Percentiles rank a stretch among this genome's conserved stretches.
Evolutionary conservation across 2,329 filamentous ascomycete species (phyloP).

Genomic region (Penicillium sp.): DNA sequence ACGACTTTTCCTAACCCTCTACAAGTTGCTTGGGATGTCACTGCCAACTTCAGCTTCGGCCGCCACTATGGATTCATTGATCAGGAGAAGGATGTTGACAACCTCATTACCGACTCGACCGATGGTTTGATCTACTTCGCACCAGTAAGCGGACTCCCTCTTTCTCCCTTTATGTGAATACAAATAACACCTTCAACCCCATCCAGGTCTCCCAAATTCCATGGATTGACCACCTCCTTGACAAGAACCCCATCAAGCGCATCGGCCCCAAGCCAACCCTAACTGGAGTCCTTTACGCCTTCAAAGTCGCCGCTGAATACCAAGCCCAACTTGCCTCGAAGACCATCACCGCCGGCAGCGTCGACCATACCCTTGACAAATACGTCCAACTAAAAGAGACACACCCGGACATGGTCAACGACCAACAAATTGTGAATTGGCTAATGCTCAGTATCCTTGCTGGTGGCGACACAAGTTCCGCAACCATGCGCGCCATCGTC

Average conservation of each 20-base stretch:
- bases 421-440: constrained; percentile 39
- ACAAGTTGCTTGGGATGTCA: constrained; percentile 25
- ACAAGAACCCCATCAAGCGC: constrained; percentile 30
- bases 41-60: constrained; percentile 22
- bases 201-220: constrained; percentile 24
- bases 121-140: constrained; percentile 26
- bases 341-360: constrained; percentile 6
- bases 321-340: constrained; percentile 16
- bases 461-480: constrained; percentile 41
- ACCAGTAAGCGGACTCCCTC: constrained; percentile 4
- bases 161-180: background rate
- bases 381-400: constrained; percentile 42
- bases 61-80: constrained; percentile 27
- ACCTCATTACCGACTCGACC: constrained; percentile 22
- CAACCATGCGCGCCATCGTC: constrained; percentile 30
- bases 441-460: constrained; percentile 36
- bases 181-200: background rate
- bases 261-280: constrained; percentile 25
- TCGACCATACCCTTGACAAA: constrained; percentile 40
- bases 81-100: constrained; percentile 27
- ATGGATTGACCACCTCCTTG: constrained; percentile 26
- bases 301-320: constrained; percentile 21
- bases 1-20: background rate
- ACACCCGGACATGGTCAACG: constrained; percentile 36
- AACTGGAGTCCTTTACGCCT: constrained; percentile 18